Conservation (phyloP, 2,329 filamentous ascomycete genomes). For the Sporothrix variecibatus region DNA sequence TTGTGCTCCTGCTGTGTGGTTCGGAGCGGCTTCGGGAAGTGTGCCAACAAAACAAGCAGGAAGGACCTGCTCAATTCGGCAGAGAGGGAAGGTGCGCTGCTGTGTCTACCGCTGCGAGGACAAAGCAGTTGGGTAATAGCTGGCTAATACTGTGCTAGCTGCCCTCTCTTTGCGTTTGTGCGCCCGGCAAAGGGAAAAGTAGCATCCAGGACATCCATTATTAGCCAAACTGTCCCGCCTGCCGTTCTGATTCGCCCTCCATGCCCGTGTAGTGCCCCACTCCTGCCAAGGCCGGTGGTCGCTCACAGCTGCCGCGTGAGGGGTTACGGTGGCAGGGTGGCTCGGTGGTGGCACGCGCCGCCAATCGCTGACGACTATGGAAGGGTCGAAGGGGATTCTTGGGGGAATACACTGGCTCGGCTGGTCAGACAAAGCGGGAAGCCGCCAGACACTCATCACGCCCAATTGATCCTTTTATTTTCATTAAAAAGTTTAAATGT, state of each 20-base stretch:
- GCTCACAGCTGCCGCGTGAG: neutral
- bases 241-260: neutral
- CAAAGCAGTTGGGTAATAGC: neutral
- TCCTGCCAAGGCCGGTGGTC: neutral
- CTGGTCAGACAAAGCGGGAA: too few species aligned
- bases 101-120: neutral
- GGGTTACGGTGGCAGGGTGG: neutral
- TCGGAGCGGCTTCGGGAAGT: constrained; percentile 14
- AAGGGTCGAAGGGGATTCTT: neutral
- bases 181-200: neutral
- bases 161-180: neutral
- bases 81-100: neutral
- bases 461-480: neutral
- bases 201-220: neutral
- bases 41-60: neutral
- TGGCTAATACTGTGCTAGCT: neutral
- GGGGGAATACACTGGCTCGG: neutral
- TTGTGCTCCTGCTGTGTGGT: neutral
- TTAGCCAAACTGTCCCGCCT: neutral
- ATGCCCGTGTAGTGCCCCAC: neutral
- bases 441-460: too few species aligned
- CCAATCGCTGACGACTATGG: neutral
- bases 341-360: constrained; percentile 10
- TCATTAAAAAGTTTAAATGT: neutral
- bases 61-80: neutral